These are phyloP conservation scores for Termitomyces bulborhizus DNA, from an alignment of 768 basidiomycete genomes.

Conservation along the genomic window DNA sequence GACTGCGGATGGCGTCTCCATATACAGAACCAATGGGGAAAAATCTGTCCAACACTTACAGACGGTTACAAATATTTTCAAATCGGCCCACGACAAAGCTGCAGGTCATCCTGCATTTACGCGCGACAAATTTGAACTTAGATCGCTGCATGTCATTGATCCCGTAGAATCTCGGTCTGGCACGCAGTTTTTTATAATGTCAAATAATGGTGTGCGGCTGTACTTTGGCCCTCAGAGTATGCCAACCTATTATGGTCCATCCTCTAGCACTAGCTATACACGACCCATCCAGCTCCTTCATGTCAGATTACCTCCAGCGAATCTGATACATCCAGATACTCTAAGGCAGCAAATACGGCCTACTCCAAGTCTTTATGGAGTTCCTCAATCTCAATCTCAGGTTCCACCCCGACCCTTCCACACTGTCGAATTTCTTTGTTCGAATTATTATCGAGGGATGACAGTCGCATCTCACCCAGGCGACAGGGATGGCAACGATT, in stretches of 20 bases:
- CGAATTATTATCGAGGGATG: conserved; percentile 63
- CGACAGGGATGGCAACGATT: conserved; percentile 69
- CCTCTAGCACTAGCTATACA: conserved; percentile 18
- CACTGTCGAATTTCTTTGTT: conserved; percentile 50
- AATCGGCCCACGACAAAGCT: conserved; percentile 73
- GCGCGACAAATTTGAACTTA: conserved; percentile 63
- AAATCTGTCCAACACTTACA: conserved; percentile 69
- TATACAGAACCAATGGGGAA: conserved; percentile 59
- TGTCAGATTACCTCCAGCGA: conserved; percentile 72
- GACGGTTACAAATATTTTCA: conserved; percentile 68
- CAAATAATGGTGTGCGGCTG: conserved; percentile 75
- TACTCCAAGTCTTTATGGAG: conserved; percentile 39
- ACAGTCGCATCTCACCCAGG: conserved; percentile 68
- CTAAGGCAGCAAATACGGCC: conserved; percentile 47
- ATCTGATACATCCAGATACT: conserved; percentile 74
- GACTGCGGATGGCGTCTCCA: conserved; percentile 58
- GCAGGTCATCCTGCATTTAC: conserved; percentile 71
- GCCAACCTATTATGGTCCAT: conserved; percentile 43
- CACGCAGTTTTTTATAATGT: conserved; percentile 76
- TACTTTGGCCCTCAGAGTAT: conserved; percentile 65
- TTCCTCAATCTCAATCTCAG: conserved; percentile 38
- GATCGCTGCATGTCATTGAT: conserved; percentile 63
- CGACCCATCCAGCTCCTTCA: conserved; percentile 64
- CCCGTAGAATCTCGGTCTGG: conserved; percentile 61
- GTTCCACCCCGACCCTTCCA: conserved; percentile 51